Conservation (phyloP, 306 rosid species). For the Vigna nakashimae region DNA sequence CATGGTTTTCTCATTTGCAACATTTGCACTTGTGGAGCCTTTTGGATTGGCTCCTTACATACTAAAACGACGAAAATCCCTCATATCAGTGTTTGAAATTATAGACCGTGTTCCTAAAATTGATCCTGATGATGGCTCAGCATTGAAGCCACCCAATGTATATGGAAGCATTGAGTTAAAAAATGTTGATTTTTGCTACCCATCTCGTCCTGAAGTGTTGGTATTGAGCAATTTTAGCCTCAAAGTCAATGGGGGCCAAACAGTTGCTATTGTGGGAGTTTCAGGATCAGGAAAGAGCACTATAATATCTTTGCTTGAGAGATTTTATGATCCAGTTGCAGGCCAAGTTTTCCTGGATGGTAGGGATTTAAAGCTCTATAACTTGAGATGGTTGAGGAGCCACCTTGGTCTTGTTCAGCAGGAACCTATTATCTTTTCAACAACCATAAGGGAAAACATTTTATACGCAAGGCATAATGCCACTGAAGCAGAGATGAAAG, state of each 20-base stretch:
- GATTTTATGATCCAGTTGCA: constrained; percentile 97
- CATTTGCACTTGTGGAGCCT: constrained; percentile 99
- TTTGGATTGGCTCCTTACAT: constrained; percentile 99
- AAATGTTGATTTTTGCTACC: constrained; percentile 92
- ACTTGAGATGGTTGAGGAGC: constrained; percentile 95
- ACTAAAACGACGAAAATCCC: constrained; percentile 96
- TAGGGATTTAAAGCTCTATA: constrained; percentile 87
- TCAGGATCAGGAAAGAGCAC: constrained; percentile 99
- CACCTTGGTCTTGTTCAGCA: constrained; percentile 98
- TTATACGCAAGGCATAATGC: constrained; percentile 99
- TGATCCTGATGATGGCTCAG: constrained; percentile 90
- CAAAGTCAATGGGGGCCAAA: constrained; percentile 95
- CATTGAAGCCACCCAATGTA: constrained; percentile 93
- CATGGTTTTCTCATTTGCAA: constrained; percentile 97
- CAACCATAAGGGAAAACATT: constrained; percentile 96
- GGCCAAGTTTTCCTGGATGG: constrained; percentile 96
- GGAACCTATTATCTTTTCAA: constrained; percentile 98
- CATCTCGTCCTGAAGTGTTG: constrained; percentile 95
- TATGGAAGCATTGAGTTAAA: constrained; percentile 96
- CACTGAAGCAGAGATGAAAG: constrained; percentile 98
- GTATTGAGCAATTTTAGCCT: constrained; percentile 95
- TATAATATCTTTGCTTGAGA: constrained; percentile 93
- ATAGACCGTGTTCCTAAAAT: constrained; percentile 96
- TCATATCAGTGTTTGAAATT: constrained; percentile 97
- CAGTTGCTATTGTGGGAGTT: constrained; percentile 96